These are phyloP conservation scores for Cladobotryum protrusum DNA, from an alignment of 2,329 filamentous ascomycete species.

Conservation along the genomic window DNA sequence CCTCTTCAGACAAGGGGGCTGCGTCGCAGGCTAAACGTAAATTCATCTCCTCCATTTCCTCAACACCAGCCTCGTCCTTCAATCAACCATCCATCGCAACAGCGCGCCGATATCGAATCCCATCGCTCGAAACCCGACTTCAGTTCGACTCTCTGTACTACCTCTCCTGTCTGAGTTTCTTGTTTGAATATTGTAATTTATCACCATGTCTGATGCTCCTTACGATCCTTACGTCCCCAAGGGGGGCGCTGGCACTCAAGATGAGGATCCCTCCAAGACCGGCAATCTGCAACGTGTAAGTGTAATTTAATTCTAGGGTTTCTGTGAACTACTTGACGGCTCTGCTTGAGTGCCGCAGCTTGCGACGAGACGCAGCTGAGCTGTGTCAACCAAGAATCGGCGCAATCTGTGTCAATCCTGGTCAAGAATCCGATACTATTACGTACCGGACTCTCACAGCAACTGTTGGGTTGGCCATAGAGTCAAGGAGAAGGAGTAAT, in stretches of 20 bases:
- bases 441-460: too few species aligned
- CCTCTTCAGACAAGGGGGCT: constrained; percentile 9
- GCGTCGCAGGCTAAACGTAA: constrained; percentile 8
- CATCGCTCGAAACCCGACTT: constrained; percentile 3
- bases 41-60: constrained; percentile 16
- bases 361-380: too few species aligned
- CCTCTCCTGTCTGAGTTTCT: not conserved
- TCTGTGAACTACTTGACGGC: too few species aligned
- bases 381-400: too few species aligned
- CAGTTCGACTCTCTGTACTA: not conserved
- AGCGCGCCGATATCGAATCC: constrained; percentile 13
- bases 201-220: constrained; percentile 54
- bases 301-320: too few species aligned
- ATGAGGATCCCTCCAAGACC: not conserved
- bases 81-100: constrained; percentile 17
- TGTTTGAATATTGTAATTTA: constrained; percentile 4
- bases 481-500: too few species aligned
- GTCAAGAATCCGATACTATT: too few species aligned
- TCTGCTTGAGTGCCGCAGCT: too few species aligned
- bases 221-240: constrained; percentile 88
- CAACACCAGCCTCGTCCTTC: constrained; percentile 11
- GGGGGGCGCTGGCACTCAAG: constrained; percentile 42
- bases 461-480: too few species aligned
- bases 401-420: too few species aligned
- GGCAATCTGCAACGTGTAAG: not conserved